These are phyloP conservation scores for Puccinia novopanici DNA, from an alignment of 1,284 basidiomycete species.

Conservation along the genomic window DNA sequence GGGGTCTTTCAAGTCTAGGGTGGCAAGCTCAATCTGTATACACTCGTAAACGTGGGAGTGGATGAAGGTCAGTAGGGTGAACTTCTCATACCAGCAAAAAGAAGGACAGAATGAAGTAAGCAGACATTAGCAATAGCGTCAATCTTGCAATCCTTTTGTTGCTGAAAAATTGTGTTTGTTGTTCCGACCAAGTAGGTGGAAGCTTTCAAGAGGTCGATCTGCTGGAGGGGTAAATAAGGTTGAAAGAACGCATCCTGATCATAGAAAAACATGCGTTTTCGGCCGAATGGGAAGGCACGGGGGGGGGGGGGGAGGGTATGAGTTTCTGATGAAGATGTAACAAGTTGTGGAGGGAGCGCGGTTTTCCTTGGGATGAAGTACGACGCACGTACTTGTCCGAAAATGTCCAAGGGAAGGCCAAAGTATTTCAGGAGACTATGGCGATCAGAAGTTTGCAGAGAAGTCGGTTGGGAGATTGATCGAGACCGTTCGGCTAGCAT, in stretches of 20 bases:
- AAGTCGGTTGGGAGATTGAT: conserved; percentile 71
- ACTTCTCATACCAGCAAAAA: not conserved
- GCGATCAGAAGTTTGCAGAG: conserved; percentile 82
- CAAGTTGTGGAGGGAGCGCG: no score
- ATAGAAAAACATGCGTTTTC: no score
- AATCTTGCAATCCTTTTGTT: conserved; percentile 77
- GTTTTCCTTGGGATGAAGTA: no score
- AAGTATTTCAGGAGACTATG: conserved; percentile 87
- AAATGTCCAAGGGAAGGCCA: conserved; percentile 78
- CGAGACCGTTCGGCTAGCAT: conserved; percentile 71
- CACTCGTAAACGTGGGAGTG: not conserved
- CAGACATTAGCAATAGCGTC: conserved; percentile 87
- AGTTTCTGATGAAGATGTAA: no score
- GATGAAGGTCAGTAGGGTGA: not conserved
- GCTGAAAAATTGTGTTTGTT: conserved; percentile 93
- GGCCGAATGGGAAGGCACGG: no score
- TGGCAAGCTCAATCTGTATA: conserved; percentile 74
- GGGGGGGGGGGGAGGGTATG: conserved; percentile 55
- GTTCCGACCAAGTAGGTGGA: conserved; percentile 83
- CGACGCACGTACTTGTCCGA: conserved; percentile 57
- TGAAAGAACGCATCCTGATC: no score
- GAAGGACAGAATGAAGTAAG: conserved; percentile 42
- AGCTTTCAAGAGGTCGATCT: conserved; percentile 81
- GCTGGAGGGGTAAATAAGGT: conserved; percentile 75
- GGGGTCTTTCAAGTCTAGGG: conserved; percentile 80